A percentile compares a stretch with the other conserved stretches of the same genome.
Evolutionary conservation across 805 yeast species (phyloP).

Genomic region (Clavispora carvajalis): DNA sequence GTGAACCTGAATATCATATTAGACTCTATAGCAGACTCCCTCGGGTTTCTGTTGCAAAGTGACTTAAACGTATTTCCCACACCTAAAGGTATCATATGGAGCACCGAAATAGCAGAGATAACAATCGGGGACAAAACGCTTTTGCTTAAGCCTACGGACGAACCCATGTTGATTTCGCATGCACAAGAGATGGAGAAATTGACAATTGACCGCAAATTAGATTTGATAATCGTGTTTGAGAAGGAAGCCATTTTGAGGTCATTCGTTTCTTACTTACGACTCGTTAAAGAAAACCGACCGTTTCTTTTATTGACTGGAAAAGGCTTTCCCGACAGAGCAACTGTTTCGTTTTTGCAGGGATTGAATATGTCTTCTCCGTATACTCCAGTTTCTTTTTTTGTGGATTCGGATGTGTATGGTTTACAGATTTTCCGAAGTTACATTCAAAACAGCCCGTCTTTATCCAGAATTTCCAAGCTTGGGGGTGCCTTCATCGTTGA

Average conservation of each 20-base stretch:
- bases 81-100: conserved; percentile 13
- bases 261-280: neutral
- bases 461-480: conserved; percentile 1
- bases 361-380: conserved; percentile 1
- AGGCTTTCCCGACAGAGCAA: conserved; percentile 15
- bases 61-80: conserved; percentile 9
- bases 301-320: conserved; percentile 10
- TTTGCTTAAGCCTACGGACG: neutral
- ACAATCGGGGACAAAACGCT: neutral
- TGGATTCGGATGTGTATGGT: conserved; percentile 17
- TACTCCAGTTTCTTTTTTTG: conserved; percentile 9
- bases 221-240: conserved; percentile 26
- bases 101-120: conserved; percentile 6
- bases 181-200: neutral
- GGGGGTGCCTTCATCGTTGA: conserved; percentile 14
- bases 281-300: neutral
- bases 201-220: neutral
- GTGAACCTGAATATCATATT: conserved; percentile 8
- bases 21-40: conserved; percentile 2
- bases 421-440: conserved; percentile 7
- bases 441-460: neutral
- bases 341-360: conserved; percentile 7
- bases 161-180: conserved; percentile 5
- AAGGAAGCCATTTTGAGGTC: conserved; percentile 38
- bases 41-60: conserved; percentile 2